Percentiles rank a stretch among this genome's conserved stretches.
Conservation (phyloP, 2,329 filamentous ascomycete species). For the Neoscytalidium dimidiatum region DNA sequence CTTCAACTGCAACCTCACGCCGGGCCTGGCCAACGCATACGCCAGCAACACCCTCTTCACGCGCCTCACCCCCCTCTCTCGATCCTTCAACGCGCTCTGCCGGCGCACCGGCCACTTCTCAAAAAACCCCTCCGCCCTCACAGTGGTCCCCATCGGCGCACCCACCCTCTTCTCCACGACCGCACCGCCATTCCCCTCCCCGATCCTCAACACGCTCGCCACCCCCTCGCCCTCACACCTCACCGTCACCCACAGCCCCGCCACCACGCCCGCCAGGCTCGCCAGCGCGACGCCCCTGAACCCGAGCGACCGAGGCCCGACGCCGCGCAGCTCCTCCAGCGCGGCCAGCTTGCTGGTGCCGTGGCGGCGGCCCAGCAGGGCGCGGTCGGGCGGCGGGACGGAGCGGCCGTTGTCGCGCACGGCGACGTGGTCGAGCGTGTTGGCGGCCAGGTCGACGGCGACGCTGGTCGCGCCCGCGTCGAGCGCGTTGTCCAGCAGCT, state of each 20-base stretch:
- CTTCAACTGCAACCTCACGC: constrained; percentile 62
- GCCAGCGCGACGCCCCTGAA: constrained; percentile 77
- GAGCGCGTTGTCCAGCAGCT: constrained; percentile 75
- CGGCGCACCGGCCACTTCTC: constrained; percentile 63
- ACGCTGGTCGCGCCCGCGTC: constrained; percentile 70
- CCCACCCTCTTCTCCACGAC: constrained; percentile 45
- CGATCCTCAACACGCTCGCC: constrained; percentile 56
- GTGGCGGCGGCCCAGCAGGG: constrained; percentile 63
- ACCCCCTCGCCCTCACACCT: constrained; percentile 62
- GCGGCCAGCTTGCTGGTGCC: constrained; percentile 72
- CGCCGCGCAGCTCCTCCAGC: constrained; percentile 61
- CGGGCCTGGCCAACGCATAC: constrained; percentile 67
- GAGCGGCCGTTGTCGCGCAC: constrained; percentile 69
- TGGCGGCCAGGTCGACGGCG: constrained; percentile 63
- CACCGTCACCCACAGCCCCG: constrained; percentile 61
- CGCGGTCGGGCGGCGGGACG: constrained; percentile 63
- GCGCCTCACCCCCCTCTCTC: constrained; percentile 56
- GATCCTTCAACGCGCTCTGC: constrained; percentile 59
- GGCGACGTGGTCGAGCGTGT: constrained; percentile 69
- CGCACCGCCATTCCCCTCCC: constrained; percentile 46
- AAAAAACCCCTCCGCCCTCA: constrained; percentile 63
- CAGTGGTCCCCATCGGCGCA: constrained; percentile 68
- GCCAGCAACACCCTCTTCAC: constrained; percentile 63
- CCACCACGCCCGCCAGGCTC: constrained; percentile 61
- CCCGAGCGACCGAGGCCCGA: constrained; percentile 65